A percentile compares a stretch with the other conserved stretches of the same genome.
Conservation (phyloP, 2,329 filamentous ascomycete species). For the Penicillium sp. region DNA sequence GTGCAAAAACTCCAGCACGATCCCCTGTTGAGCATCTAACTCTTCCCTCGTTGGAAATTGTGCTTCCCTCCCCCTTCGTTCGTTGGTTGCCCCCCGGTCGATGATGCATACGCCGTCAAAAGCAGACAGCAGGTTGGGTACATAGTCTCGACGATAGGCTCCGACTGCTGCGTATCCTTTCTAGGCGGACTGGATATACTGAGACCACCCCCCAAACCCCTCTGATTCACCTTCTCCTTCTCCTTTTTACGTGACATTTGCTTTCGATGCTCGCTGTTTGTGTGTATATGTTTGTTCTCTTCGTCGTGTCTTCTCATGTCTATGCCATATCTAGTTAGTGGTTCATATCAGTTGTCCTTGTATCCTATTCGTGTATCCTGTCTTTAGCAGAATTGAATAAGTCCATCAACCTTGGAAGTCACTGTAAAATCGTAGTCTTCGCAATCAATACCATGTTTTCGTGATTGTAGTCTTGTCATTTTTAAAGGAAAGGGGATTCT, state of each 20-base stretch:
- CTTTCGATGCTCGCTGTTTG: no score
- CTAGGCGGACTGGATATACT: slow-evolving; percentile 6
- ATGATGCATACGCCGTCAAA: slow-evolving; percentile 11
- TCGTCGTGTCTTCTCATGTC: no score
- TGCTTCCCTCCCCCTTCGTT: not conserved
- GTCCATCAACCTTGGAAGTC: no score
- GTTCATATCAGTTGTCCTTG: no score
- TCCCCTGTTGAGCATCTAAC: not conserved
- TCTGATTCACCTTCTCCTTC: not conserved
- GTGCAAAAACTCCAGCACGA: not conserved
- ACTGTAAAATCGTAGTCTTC: no score
- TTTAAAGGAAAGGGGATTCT: no score
- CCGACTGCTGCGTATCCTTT: slow-evolving; percentile 9
- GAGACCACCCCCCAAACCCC: not conserved
- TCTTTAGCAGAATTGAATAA: no score
- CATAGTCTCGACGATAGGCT: slow-evolving; percentile 13
- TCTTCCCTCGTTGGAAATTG: not conserved
- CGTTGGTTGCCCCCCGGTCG: not conserved
- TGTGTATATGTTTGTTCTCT: not conserved
- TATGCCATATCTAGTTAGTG: no score
- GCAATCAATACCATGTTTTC: no score
- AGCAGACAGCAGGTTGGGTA: slow-evolving; percentile 6
- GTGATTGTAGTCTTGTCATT: no score
- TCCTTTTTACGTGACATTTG: no score
- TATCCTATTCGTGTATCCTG: no score